Evolutionary conservation across 2,329 filamentous ascomycete species (phyloP), one percentile per base, ranked within the genome.

Genomic region (Trichoderma pleuroti): DNA sequence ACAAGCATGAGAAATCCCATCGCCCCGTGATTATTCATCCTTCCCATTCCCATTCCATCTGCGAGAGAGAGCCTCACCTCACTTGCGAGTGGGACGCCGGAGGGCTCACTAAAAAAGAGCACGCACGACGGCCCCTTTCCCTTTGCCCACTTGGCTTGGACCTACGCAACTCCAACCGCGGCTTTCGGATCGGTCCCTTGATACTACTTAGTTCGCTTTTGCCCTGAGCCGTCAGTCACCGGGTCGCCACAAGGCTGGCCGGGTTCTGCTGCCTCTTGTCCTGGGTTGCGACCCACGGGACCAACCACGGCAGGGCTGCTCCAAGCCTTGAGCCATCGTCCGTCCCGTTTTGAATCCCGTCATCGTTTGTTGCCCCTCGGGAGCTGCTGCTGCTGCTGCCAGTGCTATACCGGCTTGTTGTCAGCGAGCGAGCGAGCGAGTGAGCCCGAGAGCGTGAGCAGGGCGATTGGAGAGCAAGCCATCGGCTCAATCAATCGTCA

Each of bases 21-120:
- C 46, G 28, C 30, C 26, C 69, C 39, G 54, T 68, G 69, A 71
- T 71, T 71, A 71, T 71, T 68, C 69, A 71, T 71, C 69, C 46
- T 68, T n/a, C 18, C 18, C 56, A 34, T 34, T 34, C 49, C 69
- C 39, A 36, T 56, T 62, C 30, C 69, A 32, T 36, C 62, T 32
- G 30, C 39, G 34, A 39, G 30, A 67, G 30, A 67, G 24, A 59
- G 56, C 56, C 56, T 59, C 56, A 59, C 39, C 36, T 61, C 68
- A 54, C 62, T 28, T 60, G 32, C 12, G 46, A 46, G 69, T 61
- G 69, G 69, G 63, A 67, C 69, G 21, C 36, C 18, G 30, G 52
- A 68, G 62, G 28, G 54, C 30, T 70, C 49, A 70, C 69, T 65
- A 68, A 52, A 36, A 34, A 59, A 52, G 54, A 32, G 28, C 21